Evolutionary conservation across 257 asterid species (phyloP).

Genomic region (Leonotis leonurus): DNA sequence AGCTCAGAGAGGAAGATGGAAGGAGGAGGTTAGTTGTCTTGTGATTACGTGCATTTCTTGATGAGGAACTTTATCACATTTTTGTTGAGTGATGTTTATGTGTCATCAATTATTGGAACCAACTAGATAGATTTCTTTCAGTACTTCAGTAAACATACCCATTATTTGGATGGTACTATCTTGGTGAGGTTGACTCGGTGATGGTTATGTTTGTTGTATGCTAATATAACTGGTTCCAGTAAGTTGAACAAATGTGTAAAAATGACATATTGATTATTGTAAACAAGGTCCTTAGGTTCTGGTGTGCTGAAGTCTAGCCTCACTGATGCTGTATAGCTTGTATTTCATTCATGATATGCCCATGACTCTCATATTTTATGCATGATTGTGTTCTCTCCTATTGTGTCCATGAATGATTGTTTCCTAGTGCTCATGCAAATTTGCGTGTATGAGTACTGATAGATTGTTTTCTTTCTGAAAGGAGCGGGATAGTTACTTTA

Average conservation of each 20-base stretch:
- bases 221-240: background rate
- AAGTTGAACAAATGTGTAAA: background rate
- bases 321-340: background rate
- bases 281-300: background rate
- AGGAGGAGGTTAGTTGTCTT: constrained; percentile 53
- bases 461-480: constrained; percentile 21
- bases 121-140: background rate
- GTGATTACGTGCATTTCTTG: constrained; percentile 1
- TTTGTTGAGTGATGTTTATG: background rate
- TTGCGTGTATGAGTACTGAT: constrained; percentile 19
- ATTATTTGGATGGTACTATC: background rate
- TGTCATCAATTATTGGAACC: background rate
- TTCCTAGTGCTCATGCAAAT: background rate
- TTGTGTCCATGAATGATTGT: constrained; percentile 10
- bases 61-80: constrained; percentile 1
- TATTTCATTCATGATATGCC: constrained; percentile 1
- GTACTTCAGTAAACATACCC: background rate
- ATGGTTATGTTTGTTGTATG: constrained; percentile 4
- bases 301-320: background rate
- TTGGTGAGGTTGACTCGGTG: background rate
- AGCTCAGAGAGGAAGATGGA: constrained; percentile 96
- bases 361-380: background rate
- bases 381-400: constrained; percentile 4
- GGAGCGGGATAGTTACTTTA: constrained; percentile 97
- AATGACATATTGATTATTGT: background rate